Base-by-base conservation (phyloP, 768 basidiomycete species). In the Mrakia blollopis region DNA sequence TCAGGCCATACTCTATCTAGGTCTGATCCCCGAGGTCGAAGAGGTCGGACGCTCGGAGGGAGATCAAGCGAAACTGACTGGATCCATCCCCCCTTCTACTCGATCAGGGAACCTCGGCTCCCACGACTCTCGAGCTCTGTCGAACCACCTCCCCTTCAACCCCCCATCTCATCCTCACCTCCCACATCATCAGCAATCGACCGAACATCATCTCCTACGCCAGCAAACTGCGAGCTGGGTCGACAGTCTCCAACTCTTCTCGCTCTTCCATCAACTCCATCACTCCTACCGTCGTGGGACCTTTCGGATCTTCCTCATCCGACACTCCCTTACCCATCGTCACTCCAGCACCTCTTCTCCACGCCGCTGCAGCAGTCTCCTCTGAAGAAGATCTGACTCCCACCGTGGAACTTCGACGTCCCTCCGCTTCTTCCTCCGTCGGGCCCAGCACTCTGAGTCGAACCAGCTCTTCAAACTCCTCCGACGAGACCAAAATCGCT, bases 201-300 rank as follows among this genome's bases (percentile, higher is more conserved):
- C 65, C 65, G 18, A 68, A 68, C 37, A 68, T 68, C 65, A 68
- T 68, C 65, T 68, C 65, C 35, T 68, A 68, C 37, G 65, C 65
- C 18, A 25, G 21, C 8, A 68, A 68, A 39, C 32, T 68, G 11
- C 65, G 65, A 39, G 65, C 65, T 11, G 35, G 35, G 18, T 68
- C 65, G 37, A 10, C 65, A 32, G 35, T 37, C 7, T 68, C 65
- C 2, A n/a, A 21, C 25, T 35, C 35, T 9, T 68, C 65, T 23
- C 65, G 65, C 25, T n/a, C 65, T 5, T 68, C 65, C 1, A 39
- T 39, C 37, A 44, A 23, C 39, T 39, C 65, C 37, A 11, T 16
- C 25, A 23, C 35, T 44, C 39, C 65, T 8, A 37, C 65, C 35
- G 65, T 68, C 35, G 35, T 68, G 21, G 65, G 65, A 39, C 65